These are phyloP conservation scores for Globisporangium viniferum DNA, from an alignment of 352 stramenopile species.

Conservation along the genomic window DNA sequence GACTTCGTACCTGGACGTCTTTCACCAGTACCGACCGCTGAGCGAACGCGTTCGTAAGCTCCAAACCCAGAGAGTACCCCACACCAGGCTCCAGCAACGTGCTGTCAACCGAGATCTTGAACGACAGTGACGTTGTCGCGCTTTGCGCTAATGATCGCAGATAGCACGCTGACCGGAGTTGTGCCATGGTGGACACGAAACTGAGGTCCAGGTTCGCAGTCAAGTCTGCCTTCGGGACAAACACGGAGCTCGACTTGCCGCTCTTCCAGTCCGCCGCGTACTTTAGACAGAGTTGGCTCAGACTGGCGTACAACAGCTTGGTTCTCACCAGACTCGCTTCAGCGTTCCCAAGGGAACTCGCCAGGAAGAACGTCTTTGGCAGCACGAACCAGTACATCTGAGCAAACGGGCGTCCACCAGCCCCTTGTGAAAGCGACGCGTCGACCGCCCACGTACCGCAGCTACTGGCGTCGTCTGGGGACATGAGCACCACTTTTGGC, in stretches of 20 bases:
- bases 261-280: constrained; percentile 40
- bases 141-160: constrained; percentile 32
- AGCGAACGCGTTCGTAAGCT: constrained; percentile 57
- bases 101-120: constrained; percentile 47
- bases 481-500: constrained; percentile 40
- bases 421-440: constrained; percentile 50
- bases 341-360: not conserved
- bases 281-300: constrained; percentile 46
- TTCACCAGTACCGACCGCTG: constrained; percentile 29
- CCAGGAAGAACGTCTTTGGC: constrained; percentile 21
- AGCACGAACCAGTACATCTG: constrained; percentile 42
- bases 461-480: constrained; percentile 52
- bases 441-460: constrained; percentile 56
- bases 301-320: constrained; percentile 27
- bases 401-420: constrained; percentile 43
- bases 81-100: constrained; percentile 32
- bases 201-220: constrained; percentile 17
- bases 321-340: constrained; percentile 6
- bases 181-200: constrained; percentile 36
- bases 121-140: constrained; percentile 16
- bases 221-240: constrained; percentile 33
- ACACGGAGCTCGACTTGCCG: constrained; percentile 24
- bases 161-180: constrained; percentile 53
- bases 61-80: constrained; percentile 46
- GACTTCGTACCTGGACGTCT: constrained; percentile 29